Evolutionary conservation across 208 protist species (phyloP), one percentile per base, ranked within the genome.

Genomic region (Wallacemonas sp.): DNA sequence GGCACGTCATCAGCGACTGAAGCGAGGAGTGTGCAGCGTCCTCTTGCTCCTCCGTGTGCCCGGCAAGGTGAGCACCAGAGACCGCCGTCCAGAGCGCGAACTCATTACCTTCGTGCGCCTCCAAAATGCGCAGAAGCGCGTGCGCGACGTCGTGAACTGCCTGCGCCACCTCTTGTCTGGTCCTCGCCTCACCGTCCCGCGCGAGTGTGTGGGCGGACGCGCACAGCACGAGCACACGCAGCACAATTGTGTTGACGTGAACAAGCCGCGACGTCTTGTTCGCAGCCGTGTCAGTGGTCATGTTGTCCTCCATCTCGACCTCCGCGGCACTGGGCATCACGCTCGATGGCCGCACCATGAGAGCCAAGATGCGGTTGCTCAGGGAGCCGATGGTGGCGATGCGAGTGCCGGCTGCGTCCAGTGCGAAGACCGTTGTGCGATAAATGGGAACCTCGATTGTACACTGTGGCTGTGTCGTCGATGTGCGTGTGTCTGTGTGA

Each of bases 391-490:
- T 36, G 36, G 65, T 42, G 3, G 61, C 41, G 25, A 90, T 20
- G 14, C 77, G 77, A 10, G 84, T 87, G 22, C 36, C 42, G 38
- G 46, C 52, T 39, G 55, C 81, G 66, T 90, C 84, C 16, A 69
- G 28, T 12, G 73, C 70, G 14, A 45, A 62, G 20, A 90, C 39
- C 22, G 45, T 22, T n/a, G 82, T 36, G 42, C 81, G 74, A 63
- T 90, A 90, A 8, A 90, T 38, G 3, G 84, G 84, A 0, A 89
- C 79, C n/a, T n/a, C n/a, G n/a, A n/a, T n/a, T n/a, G n/a, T n/a
- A n/a, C n/a, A n/a, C n/a, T n/a, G n/a, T n/a, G n/a, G n/a, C n/a
- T n/a, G n/a, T n/a, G n/a, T n/a, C n/a, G n/a, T n/a, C n/a, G n/a
- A n/a, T n/a, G n/a, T n/a, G n/a, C n/a, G n/a, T n/a, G n/a, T n/a